Percentiles rank a stretch among this genome's conserved stretches.
Conservation (phyloP, 2,329 filamentous ascomycete species). For the Arthroderma sp. region DNA sequence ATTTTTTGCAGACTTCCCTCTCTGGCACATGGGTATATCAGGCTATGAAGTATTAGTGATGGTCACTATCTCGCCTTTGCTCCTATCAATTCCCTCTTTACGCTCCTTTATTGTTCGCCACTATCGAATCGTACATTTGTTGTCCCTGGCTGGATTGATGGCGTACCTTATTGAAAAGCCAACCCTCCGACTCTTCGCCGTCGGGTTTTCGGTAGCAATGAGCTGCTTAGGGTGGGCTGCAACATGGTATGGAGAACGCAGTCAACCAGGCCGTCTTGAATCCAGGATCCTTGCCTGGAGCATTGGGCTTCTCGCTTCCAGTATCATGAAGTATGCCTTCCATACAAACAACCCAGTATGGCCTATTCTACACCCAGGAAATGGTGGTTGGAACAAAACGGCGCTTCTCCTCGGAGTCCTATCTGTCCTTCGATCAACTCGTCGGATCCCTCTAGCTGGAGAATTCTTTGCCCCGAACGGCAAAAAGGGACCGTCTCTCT, state of each 20-base stretch:
- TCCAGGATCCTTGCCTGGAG: slow-evolving; percentile 67
- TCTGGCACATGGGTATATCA: slow-evolving; percentile 98
- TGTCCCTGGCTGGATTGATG: slow-evolving; percentile 64
- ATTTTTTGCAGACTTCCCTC: slow-evolving; percentile 58
- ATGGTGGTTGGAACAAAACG: slow-evolving; percentile 83
- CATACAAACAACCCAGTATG: slow-evolving; percentile 93
- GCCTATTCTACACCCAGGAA: slow-evolving; percentile 80
- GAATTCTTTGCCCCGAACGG: slow-evolving; percentile 39
- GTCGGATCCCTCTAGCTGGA: slow-evolving; percentile 43
- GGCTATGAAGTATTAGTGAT: slow-evolving; percentile 88
- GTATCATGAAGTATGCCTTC: slow-evolving; percentile 82
- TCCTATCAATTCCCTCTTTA: slow-evolving; percentile 59
- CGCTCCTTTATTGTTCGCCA: slow-evolving; percentile 57
- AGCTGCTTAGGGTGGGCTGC: slow-evolving; percentile 74
- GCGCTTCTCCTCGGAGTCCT: slow-evolving; percentile 64
- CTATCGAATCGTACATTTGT: slow-evolving; percentile 56
- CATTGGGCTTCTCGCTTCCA: slow-evolving; percentile 71
- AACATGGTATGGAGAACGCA: slow-evolving; percentile 64
- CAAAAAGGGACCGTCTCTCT: slow-evolving; percentile 52
- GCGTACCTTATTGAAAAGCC: slow-evolving; percentile 67
- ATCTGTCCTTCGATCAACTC: slow-evolving; percentile 62
- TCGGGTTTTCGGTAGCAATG: slow-evolving; percentile 68
- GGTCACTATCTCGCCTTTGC: slow-evolving; percentile 64
- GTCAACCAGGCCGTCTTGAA: slow-evolving; percentile 63
- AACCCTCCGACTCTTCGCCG: slow-evolving; percentile 61